Evolutionary conservation across 2,329 filamentous ascomycete genomes (phyloP).

Genomic region (Aspergillus sp.): DNA sequence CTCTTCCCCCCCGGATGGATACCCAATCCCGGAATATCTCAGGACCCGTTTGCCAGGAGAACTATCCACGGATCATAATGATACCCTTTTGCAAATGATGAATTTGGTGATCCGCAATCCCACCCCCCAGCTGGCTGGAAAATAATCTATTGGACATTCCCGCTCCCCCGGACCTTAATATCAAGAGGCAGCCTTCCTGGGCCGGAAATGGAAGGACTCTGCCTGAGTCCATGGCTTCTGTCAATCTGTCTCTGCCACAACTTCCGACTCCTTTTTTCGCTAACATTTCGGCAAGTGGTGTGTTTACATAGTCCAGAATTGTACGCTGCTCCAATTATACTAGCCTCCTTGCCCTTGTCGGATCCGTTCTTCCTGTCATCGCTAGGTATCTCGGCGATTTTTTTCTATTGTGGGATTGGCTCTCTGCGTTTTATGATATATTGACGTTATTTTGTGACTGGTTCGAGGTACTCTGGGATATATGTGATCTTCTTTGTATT

Average conservation of each 20-base stretch:
- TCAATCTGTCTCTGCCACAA: neutral
- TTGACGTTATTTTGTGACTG: neutral
- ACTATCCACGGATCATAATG: constrained; percentile 6
- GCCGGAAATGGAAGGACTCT: constrained; percentile 3
- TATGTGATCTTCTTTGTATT: constrained; percentile 1
- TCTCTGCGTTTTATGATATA: neutral
- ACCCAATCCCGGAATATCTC: neutral
- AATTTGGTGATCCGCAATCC: constrained; percentile 11
- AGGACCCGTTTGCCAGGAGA: neutral
- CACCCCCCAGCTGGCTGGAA: constrained; percentile 5
- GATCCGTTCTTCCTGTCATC: neutral
- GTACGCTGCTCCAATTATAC: neutral
- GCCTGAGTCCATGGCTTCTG: constrained; percentile 2
- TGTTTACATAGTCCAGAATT: neutral
- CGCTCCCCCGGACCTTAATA: neutral
- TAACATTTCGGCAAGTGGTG: neutral
- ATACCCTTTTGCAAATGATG: neutral
- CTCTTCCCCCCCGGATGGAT: neutral
- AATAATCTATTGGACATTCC: neutral
- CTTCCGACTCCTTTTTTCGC: neutral
- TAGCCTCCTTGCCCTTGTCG: neutral
- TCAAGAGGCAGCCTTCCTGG: neutral
- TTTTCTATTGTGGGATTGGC: neutral
- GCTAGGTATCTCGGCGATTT: neutral
- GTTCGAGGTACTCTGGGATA: neutral